phyloP scores from a whole-genome alignment of 345 rosid species.

The Hypericum perforatum region DNA sequence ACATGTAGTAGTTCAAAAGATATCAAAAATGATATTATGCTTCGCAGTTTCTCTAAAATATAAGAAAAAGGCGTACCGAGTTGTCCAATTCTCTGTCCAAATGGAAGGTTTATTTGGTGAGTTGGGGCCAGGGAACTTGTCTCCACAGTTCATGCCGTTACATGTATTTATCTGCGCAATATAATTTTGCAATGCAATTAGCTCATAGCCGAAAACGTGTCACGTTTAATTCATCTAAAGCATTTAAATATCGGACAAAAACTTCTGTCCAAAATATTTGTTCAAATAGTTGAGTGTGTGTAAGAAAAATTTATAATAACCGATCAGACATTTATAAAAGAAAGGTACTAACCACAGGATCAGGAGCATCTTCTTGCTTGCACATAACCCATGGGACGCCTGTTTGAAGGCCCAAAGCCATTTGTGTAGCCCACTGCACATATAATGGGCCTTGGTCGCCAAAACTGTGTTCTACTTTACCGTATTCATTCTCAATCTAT shows the following conservation, averaged over 20 bases:
- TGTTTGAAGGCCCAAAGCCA: slow-evolving; percentile 62
- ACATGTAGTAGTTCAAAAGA: too few species aligned
- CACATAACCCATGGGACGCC: slow-evolving; percentile 95
- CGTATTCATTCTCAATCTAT: slow-evolving; percentile 81
- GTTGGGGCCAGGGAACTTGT: slow-evolving; percentile 71
- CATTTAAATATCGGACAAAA: too few species aligned
- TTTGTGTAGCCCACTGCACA: slow-evolving; percentile 59
- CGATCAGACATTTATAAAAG: background rate
- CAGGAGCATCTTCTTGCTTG: slow-evolving; percentile 79
- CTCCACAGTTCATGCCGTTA: slow-evolving; percentile 73
- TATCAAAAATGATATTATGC: too few species aligned
- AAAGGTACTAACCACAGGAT: slow-evolving; percentile 54
- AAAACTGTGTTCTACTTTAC: slow-evolving; percentile 41
- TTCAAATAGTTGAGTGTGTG: background rate
- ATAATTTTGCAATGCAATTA: background rate
- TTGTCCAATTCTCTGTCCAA: slow-evolving; percentile 92
- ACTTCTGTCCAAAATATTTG: too few species aligned
- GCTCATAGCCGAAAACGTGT: background rate
- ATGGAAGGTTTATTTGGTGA: slow-evolving; percentile 72
- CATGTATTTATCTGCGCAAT: slow-evolving; percentile 59
- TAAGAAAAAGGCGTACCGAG: slow-evolving; percentile 28
- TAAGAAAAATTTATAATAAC: background rate
- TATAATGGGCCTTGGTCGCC: slow-evolving; percentile 45
- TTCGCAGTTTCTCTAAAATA: too few species aligned
- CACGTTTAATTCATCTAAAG: too few species aligned